phyloP scores from a whole-genome alignment of 108 stramenopile species.

The Cyclostephanos tholiformis region DNA sequence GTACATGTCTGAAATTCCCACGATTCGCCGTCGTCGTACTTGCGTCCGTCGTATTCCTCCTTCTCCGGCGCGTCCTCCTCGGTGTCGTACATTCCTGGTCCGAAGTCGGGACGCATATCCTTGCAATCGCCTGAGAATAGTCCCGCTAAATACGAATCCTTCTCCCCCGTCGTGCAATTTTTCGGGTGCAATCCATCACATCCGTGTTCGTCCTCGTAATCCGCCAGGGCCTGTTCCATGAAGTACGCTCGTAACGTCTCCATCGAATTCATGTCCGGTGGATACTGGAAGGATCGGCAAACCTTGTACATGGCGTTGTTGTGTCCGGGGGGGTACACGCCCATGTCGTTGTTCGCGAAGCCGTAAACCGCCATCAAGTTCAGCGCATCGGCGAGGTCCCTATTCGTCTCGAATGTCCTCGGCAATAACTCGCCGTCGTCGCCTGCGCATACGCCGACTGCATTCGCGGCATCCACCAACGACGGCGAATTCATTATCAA shows the following conservation, averaged over 20 bases:
- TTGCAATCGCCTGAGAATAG: conserved; percentile 18
- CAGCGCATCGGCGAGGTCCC: conserved; percentile 44
- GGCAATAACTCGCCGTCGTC: conserved; percentile 39
- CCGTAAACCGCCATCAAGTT: conserved; percentile 52
- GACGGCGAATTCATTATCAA: conserved; percentile 16
- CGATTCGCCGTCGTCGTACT: too few relatives aligned
- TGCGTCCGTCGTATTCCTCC: too few relatives aligned
- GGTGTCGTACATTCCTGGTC: too few relatives aligned
- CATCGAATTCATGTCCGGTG: conserved; percentile 24
- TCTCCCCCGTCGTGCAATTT: too few relatives aligned
- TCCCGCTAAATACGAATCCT: neutral
- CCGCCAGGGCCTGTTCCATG: conserved; percentile 17
- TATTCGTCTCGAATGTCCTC: conserved; percentile 41
- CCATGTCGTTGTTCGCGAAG: conserved; percentile 80
- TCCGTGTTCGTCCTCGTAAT: conserved; percentile 14
- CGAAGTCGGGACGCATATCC: too few relatives aligned
- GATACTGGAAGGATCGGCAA: conserved; percentile 61
- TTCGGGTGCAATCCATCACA: too few relatives aligned
- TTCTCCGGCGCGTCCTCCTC: too few relatives aligned
- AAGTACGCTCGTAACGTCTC: conserved; percentile 29
- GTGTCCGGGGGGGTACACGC: conserved; percentile 66
- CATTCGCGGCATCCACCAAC: conserved; percentile 32
- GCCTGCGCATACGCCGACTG: conserved; percentile 45
- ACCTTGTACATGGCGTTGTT: conserved; percentile 48
- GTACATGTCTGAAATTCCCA: conserved; percentile 3